Conservation (phyloP, 192 early-diverging fungal species). For the Linnemannia zychae region DNA sequence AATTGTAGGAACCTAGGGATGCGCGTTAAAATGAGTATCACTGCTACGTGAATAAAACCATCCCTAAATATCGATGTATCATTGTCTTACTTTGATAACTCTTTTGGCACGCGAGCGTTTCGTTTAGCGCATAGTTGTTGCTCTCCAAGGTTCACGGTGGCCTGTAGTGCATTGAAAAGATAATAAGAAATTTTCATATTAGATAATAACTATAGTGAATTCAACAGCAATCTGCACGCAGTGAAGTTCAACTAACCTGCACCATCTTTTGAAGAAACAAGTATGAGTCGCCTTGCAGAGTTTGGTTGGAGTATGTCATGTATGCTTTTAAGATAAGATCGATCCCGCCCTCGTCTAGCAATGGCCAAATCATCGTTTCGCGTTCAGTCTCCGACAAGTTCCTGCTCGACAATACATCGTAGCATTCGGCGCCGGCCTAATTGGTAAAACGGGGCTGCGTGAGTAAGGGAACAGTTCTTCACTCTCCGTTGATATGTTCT, state of each 20-base stretch:
- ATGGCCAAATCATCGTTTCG: constrained; percentile 52
- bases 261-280: constrained; percentile 44
- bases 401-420: constrained; percentile 58
- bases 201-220: background rate
- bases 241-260: constrained; percentile 11
- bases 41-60: background rate
- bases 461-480: background rate
- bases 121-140: constrained; percentile 47
- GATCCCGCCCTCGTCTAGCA: constrained; percentile 50
- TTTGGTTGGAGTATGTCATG: constrained; percentile 17
- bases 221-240: background rate
- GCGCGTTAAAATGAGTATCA: background rate
- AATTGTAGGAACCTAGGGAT: constrained; percentile 30
- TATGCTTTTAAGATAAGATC: constrained; percentile 48
- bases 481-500: too few species aligned
- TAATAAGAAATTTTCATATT: too few species aligned
- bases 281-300: constrained; percentile 37
- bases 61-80: background rate
- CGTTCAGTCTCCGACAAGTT: constrained; percentile 48
- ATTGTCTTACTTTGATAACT: constrained; percentile 22
- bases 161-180: too few species aligned
- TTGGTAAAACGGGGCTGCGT: constrained; percentile 1
- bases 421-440: constrained; percentile 65
- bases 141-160: constrained; percentile 50
- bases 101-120: constrained; percentile 28